A percentile compares a stretch with the other conserved stretches of the same genome.
These are phyloP conservation scores for Fusarium oligoseptatum DNA, from an alignment of 2,329 filamentous ascomycete genomes.

Conservation along the genomic window DNA sequence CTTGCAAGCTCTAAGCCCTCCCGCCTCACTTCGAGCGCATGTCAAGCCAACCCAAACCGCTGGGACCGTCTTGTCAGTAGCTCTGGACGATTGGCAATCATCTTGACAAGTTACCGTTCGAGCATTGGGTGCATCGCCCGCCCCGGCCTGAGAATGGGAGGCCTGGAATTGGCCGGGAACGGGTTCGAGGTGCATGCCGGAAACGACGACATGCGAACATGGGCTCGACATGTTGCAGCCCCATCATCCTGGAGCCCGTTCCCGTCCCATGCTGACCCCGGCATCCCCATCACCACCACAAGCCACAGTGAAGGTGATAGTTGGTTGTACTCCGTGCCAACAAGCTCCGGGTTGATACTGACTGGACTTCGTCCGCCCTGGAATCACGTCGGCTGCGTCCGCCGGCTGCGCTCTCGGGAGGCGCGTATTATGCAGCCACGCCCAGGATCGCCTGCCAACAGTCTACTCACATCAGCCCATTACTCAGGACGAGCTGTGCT, in stretches of 20 bases:
- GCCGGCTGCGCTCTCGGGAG: constrained; percentile 33
- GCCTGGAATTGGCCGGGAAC: background rate
- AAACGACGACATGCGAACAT: constrained; percentile 7
- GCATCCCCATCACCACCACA: constrained; percentile 26
- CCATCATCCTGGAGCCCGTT: constrained; percentile 31
- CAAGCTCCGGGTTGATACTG: constrained; percentile 33
- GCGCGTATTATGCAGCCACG: constrained; percentile 45
- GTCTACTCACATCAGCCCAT: constrained; percentile 45
- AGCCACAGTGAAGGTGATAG: constrained; percentile 21
- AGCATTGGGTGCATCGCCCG: background rate
- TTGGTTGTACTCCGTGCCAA: constrained; percentile 42
- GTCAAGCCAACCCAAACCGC: constrained; percentile 35
- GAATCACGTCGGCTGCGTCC: constrained; percentile 32
- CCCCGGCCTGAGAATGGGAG: background rate
- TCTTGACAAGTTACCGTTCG: background rate
- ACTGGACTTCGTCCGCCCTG: constrained; percentile 20
- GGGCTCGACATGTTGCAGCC: constrained; percentile 19
- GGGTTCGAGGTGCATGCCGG: background rate
- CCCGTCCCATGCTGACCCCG: constrained; percentile 31
- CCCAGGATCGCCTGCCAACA: constrained; percentile 38
- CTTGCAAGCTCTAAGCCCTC: constrained; percentile 42
- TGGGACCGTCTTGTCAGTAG: constrained; percentile 27
- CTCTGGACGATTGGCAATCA: background rate
- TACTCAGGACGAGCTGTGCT: constrained; percentile 17
- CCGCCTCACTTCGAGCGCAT: constrained; percentile 44